These are phyloP conservation scores for Sideroxylon spinosum DNA, from an alignment of 179 eudicot species.

Conservation along the genomic window DNA sequence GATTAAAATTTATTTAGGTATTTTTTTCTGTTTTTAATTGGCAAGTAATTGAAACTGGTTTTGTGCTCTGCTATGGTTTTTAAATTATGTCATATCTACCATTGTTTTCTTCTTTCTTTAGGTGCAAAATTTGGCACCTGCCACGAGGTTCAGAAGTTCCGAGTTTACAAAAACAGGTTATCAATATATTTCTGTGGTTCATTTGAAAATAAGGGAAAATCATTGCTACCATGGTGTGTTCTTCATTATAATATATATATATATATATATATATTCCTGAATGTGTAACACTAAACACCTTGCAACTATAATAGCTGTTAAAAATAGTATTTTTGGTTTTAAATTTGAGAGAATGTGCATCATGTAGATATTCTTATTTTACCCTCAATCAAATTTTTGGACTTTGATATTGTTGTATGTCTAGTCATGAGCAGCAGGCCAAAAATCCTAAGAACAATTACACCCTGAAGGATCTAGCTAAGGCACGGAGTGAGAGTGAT, in stretches of 20 bases:
- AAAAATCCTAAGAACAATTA: too few relatives aligned
- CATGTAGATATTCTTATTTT: not conserved
- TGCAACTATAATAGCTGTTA: not conserved
- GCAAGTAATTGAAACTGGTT: not conserved
- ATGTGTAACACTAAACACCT: not conserved
- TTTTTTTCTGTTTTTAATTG: constrained; percentile 2
- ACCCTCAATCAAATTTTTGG: not conserved
- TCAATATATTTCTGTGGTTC: not conserved
- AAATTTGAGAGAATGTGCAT: not conserved
- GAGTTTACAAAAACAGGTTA: constrained; percentile 71
- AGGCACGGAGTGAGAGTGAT: too few relatives aligned
- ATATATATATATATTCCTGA: not conserved
- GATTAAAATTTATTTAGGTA: constrained; percentile 86
- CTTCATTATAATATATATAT: not conserved
- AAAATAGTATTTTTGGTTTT: too few relatives aligned
- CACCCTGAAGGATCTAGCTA: too few relatives aligned
- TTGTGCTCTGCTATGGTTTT: not conserved
- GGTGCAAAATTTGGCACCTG: constrained; percentile 93
- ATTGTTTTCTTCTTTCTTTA: constrained; percentile 19
- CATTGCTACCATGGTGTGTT: not conserved
- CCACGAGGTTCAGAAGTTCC: constrained; percentile 71
- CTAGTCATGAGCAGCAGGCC: not conserved
- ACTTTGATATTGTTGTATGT: not conserved
- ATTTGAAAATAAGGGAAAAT: not conserved
- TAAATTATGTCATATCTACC: not conserved